Evolutionary conservation across 73 alveolate genomes (phyloP), one percentile per base, ranked within the genome.

Genomic region (Tetrahymena malaccensis): DNA sequence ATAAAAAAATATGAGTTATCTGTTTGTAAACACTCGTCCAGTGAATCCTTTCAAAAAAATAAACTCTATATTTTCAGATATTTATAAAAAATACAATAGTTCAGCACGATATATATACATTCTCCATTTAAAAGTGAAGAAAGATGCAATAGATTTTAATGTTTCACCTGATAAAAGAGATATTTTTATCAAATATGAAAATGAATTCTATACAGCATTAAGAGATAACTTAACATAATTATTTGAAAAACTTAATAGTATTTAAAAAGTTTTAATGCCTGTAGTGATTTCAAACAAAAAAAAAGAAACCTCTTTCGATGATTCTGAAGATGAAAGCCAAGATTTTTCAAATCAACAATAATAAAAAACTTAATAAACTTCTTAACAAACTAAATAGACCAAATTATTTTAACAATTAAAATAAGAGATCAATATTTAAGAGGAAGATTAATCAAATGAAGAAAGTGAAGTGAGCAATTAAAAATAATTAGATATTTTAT

Each of bases 91-190:
- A 97, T 98, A 97, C 96, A 98, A 98, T 97, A 98, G 98, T 57
- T 85, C 98, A 55, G 97, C 97, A 94, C 95, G 96, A 70, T 99
- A 99, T 10, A 96, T 98, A 93, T 96, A 98, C 70, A 96, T 98
- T 33, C 96, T 98, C 85, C 97, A 98, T 93, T 85, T 98, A 4
- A 96, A 95, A 21, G 97, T 98, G 19, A 98, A 98, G 10, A 38
- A 89, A 8, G 94, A 55, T 50, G 95, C 58, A 21, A 93, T 93
- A 58, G 99, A 98, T 96, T 97, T 98, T 43, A 98, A 98, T 97
- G 99, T 98, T 94, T 97, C 99, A 44, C 99, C 98, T 57, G 99
- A 98, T 96, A 98, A 98, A 94, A 97, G 99, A 95, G 99, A 98
- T 85, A 99, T 98, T 1, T 98, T 97, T 94, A 94, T 98, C 7